A percentile compares a stretch with the other conserved stretches of the same genome.
These are phyloP conservation scores for Cercospora beticola DNA, from an alignment of 2,329 filamentous ascomycete genomes.

Conservation along the genomic window DNA sequence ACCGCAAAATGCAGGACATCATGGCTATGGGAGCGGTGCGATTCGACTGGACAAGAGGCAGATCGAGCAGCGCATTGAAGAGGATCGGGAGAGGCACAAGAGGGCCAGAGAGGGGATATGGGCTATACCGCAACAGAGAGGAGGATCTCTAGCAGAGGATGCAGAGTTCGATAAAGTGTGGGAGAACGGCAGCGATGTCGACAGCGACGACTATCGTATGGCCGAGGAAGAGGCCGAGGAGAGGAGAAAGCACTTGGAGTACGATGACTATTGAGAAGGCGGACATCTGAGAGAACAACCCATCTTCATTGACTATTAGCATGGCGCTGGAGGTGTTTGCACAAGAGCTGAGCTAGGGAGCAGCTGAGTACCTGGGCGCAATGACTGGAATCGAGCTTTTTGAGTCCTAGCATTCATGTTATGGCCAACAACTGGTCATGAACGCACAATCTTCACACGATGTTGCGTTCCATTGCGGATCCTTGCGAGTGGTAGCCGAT, in stretches of 20 bases:
- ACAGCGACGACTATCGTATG: constrained; percentile 79
- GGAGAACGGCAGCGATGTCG: constrained; percentile 83
- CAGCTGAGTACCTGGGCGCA: neutral
- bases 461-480: neutral
- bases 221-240: constrained; percentile 71
- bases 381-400: neutral
- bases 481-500: neutral
- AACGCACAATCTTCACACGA: neutral
- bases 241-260: constrained; percentile 50
- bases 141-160: constrained; percentile 54
- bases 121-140: constrained; percentile 60
- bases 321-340: constrained; percentile 2
- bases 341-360: neutral
- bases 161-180: constrained; percentile 79
- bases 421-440: neutral
- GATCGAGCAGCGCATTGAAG: constrained; percentile 94
- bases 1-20: constrained; percentile 27
- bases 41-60: constrained; percentile 74
- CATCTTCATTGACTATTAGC: neutral
- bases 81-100: constrained; percentile 94
- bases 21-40: constrained; percentile 20
- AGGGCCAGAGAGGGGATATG: constrained; percentile 87
- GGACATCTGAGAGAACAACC: neutral
- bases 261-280: constrained; percentile 33
- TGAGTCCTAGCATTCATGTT: neutral